Evolutionary conservation across 2,329 filamentous ascomycete species (phyloP).

Genomic region (Fusarium luffae): DNA sequence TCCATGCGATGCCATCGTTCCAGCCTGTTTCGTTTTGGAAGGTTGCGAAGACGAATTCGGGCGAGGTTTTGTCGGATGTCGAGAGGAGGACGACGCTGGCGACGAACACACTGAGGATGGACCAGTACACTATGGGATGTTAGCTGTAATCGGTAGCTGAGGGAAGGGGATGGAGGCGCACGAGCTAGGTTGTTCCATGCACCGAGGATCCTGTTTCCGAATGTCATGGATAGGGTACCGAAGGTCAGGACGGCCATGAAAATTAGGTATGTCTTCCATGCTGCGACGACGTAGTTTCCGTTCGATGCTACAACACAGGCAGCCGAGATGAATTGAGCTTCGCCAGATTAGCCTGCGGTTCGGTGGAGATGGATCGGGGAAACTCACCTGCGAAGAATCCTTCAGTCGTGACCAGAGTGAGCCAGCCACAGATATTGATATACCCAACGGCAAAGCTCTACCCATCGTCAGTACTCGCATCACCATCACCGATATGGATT

Average conservation of each 20-base stretch:
- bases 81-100: slow-evolving; percentile 57
- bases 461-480: neutral
- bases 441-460: slow-evolving; percentile 58
- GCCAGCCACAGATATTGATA: slow-evolving; percentile 58
- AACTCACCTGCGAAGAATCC: slow-evolving; percentile 54
- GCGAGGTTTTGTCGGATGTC: slow-evolving; percentile 54
- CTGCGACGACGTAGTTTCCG: slow-evolving; percentile 51
- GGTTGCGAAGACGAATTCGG: slow-evolving; percentile 56
- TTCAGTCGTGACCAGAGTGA: slow-evolving; percentile 57
- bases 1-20: slow-evolving; percentile 60
- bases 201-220: slow-evolving; percentile 55
- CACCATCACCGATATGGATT: neutral
- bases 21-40: slow-evolving; percentile 60
- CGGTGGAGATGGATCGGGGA: too few relatives aligned
- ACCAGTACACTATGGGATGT: slow-evolving; percentile 53
- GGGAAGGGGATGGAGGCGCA: too few relatives aligned
- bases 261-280: slow-evolving; percentile 57
- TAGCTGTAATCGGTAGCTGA: neutral
- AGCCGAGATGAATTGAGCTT: slow-evolving; percentile 52
- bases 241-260: slow-evolving; percentile 48
- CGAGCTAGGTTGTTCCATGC: slow-evolving; percentile 54
- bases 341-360: too few relatives aligned
- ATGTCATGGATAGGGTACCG: slow-evolving; percentile 51
- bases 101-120: slow-evolving; percentile 55
- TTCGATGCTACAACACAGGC: slow-evolving; percentile 55